phyloP scores from a whole-genome alignment of 306 rosid species.

The Cotoneaster glaucophyllus region DNA sequence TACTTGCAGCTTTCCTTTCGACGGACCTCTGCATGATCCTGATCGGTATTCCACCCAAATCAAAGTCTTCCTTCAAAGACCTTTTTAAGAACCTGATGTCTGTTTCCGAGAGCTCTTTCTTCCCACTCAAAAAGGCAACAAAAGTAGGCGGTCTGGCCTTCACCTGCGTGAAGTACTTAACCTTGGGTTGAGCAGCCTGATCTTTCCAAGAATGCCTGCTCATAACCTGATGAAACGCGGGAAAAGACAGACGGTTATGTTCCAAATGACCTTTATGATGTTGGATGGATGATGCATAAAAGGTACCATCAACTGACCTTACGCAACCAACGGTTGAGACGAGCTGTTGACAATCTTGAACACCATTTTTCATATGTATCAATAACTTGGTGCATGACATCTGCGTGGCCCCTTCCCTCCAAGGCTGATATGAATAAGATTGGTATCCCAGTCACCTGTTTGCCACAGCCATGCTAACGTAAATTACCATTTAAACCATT shows the following conservation, averaged over 20 bases:
- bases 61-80: slow-evolving; percentile 92
- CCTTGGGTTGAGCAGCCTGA: slow-evolving; percentile 83
- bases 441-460: slow-evolving; percentile 84
- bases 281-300: neutral
- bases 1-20: slow-evolving; percentile 30
- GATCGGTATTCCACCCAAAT: slow-evolving; percentile 93
- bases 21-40: slow-evolving; percentile 71
- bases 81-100: slow-evolving; percentile 69
- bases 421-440: slow-evolving; percentile 80
- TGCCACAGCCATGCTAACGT: slow-evolving; percentile 13
- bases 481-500: neutral
- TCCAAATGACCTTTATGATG: slow-evolving; percentile 8
- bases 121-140: slow-evolving; percentile 82
- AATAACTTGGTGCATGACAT: slow-evolving; percentile 58
- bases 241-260: neutral
- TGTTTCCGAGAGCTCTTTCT: slow-evolving; percentile 59
- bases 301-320: slow-evolving; percentile 43
- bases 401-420: slow-evolving; percentile 75
- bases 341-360: slow-evolving; percentile 73
- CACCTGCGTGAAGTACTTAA: slow-evolving; percentile 91
- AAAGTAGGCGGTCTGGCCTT: slow-evolving; percentile 95
- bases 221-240: slow-evolving; percentile 57
- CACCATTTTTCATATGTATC: slow-evolving; percentile 91
- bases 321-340: slow-evolving; percentile 88
- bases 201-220: slow-evolving; percentile 99